Evolutionary conservation across 331 rosid genomes (phyloP), one percentile per base, ranked within the genome.

Genomic region (Quercus phellos): DNA sequence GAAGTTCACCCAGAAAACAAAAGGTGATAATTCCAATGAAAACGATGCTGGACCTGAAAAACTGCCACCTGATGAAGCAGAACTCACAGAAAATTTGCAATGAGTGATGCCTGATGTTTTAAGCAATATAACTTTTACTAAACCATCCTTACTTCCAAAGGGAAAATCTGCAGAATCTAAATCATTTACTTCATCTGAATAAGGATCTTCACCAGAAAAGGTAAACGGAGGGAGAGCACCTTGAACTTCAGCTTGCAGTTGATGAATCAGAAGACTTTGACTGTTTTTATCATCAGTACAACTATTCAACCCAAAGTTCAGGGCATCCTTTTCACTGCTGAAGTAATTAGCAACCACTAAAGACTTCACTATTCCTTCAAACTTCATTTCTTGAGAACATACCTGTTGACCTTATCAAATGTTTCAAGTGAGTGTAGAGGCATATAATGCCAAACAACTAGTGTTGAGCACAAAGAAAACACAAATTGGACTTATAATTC

Each of bases 1-100:
- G 80, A 86, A 92, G 59, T 89, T 87, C 76, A 90, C 90, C 99
- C 99, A 94, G 79, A 85, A 81, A 82, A 83, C 69, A 82, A 94
- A 80, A n/a, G 92, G 86, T 27, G 99, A 85, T 72, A 94, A 71
- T 67, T 84, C 79, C 83, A 94, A 78, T 35, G 94, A 90, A 87
- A 94, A 91, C 58, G 87, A 88, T 74, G 87, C 82, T 68, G 76
- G 73, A 78, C 89, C 79, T 13, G 70, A 80, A 72, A 55, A 63
- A 78, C 79, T 79, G 59, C 84, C 86, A 75, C 87, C 88, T 27
- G 85, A 72, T 18, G 89, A 90, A 87, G 80, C 83, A 53, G 91
- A 86, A 72, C 83, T 87, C 79, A 72, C 74, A 75, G 83, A 84
- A 75, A 82, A 79, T 68, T 87, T 88, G 85, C 86, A 90, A 82